These are phyloP conservation scores for Ascobolus immersus DNA, from an alignment of 495 filamentous ascomycete genomes.

Conservation along the genomic window DNA sequence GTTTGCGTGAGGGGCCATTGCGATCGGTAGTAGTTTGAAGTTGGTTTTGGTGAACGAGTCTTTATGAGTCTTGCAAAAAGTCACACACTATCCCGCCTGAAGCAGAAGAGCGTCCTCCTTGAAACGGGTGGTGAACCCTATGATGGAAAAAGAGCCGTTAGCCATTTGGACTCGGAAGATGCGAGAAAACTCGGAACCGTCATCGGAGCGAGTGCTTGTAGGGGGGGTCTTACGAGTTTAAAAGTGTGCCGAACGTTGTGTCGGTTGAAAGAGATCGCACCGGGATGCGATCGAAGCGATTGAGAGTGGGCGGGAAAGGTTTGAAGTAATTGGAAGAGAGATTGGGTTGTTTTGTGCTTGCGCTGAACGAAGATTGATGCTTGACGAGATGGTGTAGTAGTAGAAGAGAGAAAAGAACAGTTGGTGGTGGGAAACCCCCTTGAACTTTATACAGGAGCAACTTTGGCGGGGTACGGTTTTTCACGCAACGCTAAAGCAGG, in stretches of 20 bases:
- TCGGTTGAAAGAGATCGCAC: constrained; percentile 32
- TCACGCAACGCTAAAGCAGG: no score
- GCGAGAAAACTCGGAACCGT: constrained; percentile 1
- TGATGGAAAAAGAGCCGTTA: constrained; percentile 7
- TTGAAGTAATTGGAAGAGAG: constrained; percentile 4
- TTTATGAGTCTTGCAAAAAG: constrained; percentile 32
- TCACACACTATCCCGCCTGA: constrained; percentile 63
- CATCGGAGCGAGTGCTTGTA: not conserved
- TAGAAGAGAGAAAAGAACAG: no score
- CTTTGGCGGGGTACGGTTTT: no score
- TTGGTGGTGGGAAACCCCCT: no score
- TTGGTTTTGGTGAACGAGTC: constrained; percentile 13
- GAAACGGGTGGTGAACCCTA: constrained; percentile 90
- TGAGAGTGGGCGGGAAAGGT: constrained; percentile 6
- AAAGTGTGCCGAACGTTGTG: constrained; percentile 79
- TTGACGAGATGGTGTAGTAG: no score
- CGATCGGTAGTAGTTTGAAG: constrained; percentile 15
- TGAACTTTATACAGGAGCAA: no score
- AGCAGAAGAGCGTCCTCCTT: constrained; percentile 78
- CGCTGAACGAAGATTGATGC: constrained; percentile 6
- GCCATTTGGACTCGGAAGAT: constrained; percentile 3
- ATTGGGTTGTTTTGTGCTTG: constrained; percentile 5
- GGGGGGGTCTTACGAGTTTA: constrained; percentile 44
- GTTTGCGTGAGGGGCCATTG: constrained; percentile 90
- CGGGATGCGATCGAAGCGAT: constrained; percentile 25